A percentile compares a stretch with the other conserved stretches of the same genome.
Evolutionary conservation across 1,284 basidiomycete genomes (phyloP).

Genomic region (Apiotrichum akiyoshidainum): DNA sequence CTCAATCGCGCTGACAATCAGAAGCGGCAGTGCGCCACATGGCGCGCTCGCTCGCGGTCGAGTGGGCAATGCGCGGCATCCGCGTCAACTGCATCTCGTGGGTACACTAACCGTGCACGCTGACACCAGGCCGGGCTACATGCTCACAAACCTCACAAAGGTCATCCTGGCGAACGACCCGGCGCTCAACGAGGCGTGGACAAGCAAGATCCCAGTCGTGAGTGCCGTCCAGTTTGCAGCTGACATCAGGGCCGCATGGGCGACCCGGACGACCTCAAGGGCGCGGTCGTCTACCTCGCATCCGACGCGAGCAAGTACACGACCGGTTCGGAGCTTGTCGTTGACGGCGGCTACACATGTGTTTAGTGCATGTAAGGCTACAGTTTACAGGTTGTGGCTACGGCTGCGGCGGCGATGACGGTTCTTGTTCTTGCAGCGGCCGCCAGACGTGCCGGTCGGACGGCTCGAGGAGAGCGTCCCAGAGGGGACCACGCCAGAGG

Average conservation of each 20-base stretch:
- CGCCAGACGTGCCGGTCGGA: no score
- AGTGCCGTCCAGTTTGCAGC: slow-evolving; percentile 31
- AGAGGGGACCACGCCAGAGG: no score
- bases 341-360: slow-evolving; percentile 32
- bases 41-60: slow-evolving; percentile 56
- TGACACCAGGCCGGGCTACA: slow-evolving; percentile 71
- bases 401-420: no score
- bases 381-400: no score
- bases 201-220: slow-evolving; percentile 84
- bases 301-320: slow-evolving; percentile 45
- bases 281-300: slow-evolving; percentile 51
- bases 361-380: neutral
- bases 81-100: slow-evolving; percentile 54
- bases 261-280: slow-evolving; percentile 56
- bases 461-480: no score
- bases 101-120: slow-evolving; percentile 4
- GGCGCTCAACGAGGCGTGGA: slow-evolving; percentile 78
- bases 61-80: slow-evolving; percentile 56
- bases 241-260: slow-evolving; percentile 43
- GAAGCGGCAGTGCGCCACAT: slow-evolving; percentile 55
- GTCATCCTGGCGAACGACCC: slow-evolving; percentile 69
- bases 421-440: no score
- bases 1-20: slow-evolving; percentile 15
- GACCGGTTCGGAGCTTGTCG: slow-evolving; percentile 27
- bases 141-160: slow-evolving; percentile 80